Evolutionary conservation across 2,329 filamentous ascomycete species (phyloP).

Genomic region (Lachnellula hyalina): DNA sequence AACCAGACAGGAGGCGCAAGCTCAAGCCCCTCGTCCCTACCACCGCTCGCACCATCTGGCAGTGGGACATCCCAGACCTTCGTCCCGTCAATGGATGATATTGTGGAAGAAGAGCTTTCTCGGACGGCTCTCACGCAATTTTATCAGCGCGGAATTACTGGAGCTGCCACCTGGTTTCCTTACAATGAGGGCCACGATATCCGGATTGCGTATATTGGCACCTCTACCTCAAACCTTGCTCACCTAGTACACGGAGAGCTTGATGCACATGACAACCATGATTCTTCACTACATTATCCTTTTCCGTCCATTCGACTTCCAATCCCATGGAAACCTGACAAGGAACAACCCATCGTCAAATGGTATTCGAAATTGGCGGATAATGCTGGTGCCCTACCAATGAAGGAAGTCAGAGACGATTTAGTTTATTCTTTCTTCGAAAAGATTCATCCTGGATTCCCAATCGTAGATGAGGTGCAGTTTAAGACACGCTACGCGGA

Average conservation of each 20-base stretch:
- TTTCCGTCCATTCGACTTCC: constrained; percentile 15
- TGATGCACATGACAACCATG: not conserved
- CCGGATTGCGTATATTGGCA: constrained; percentile 20
- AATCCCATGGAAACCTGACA: constrained; percentile 16
- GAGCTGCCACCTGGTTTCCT: no score
- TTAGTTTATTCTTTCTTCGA: constrained; percentile 24
- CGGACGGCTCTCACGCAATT: no score
- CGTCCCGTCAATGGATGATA: no score
- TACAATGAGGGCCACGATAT: not conserved
- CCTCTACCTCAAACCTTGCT: constrained; percentile 8
- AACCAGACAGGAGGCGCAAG: no score
- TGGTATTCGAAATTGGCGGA: not conserved
- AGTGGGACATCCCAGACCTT: no score
- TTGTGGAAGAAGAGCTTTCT: no score
- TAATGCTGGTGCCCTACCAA: constrained; percentile 14
- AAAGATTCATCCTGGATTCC: constrained; percentile 22
- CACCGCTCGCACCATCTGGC: no score
- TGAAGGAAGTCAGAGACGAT: constrained; percentile 22
- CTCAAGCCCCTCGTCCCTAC: no score
- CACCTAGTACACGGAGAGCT: constrained; percentile 12
- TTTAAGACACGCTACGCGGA: constrained; percentile 15
- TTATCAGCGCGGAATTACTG: no score
- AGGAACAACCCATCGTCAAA: constrained; percentile 6
- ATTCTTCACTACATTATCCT: constrained; percentile 15
- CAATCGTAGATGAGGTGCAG: constrained; percentile 20